phyloP scores from a whole-genome alignment of 192 early-diverging fungal genomes.

The Umbelopsis vinacea region DNA sequence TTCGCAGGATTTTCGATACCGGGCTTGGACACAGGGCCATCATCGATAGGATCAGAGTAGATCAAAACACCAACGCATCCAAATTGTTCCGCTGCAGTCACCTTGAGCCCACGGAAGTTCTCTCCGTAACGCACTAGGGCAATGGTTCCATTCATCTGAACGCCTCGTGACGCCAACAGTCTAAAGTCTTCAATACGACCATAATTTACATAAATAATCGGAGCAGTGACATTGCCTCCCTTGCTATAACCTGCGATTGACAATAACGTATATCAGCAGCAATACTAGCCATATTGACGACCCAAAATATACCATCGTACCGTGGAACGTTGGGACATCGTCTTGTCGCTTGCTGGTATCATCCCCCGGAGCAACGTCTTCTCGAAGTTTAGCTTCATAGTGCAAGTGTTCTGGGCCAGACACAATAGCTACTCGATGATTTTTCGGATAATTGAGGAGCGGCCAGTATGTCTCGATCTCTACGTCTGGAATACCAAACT shows the following conservation, averaged over 20 bases:
- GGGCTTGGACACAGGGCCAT: conserved; percentile 41
- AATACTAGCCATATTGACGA: background rate
- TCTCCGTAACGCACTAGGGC: conserved; percentile 62
- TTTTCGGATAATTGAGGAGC: conserved; percentile 54
- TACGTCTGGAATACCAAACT: conserved; percentile 51
- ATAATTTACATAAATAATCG: conserved; percentile 68
- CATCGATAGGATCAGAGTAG: conserved; percentile 68
- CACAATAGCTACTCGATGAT: conserved; percentile 52
- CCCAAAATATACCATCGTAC: background rate
- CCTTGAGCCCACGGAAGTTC: conserved; percentile 57
- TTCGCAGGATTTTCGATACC: conserved; percentile 32
- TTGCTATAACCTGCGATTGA: conserved; percentile 43
- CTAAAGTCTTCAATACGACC: conserved; percentile 59
- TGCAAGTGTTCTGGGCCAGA: conserved; percentile 37
- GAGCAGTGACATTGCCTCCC: conserved; percentile 62
- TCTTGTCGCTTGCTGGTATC: conserved; percentile 51
- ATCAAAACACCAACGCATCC: conserved; percentile 62
- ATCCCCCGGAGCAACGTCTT: conserved; percentile 55
- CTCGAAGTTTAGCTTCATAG: conserved; percentile 57
- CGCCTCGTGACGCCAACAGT: conserved; percentile 39
- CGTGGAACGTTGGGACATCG: conserved; percentile 64
- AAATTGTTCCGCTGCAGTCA: conserved; percentile 52
- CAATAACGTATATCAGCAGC: background rate
- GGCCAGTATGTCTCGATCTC: conserved; percentile 63
- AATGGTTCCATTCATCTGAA: conserved; percentile 49